Conservation (phyloP, 2,329 filamentous ascomycete species). For the Aspergillus hiratsukae region DNA sequence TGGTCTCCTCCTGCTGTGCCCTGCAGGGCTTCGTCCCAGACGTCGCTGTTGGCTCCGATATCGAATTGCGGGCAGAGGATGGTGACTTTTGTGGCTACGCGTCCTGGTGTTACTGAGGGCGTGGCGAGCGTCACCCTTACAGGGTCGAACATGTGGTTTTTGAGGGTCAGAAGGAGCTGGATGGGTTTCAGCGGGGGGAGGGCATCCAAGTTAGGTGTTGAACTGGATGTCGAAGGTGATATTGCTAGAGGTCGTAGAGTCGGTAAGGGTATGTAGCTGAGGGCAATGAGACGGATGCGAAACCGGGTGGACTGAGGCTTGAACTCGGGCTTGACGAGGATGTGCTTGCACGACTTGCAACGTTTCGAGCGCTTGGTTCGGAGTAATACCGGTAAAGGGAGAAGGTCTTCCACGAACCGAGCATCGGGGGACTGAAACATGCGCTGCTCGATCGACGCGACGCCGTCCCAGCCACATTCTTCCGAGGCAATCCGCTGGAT, state of each 20-base stretch:
- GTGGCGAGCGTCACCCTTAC: constrained; percentile 86
- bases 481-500: constrained; percentile 56
- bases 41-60: constrained; percentile 87
- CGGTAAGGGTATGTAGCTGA: constrained; percentile 81
- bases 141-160: constrained; percentile 89
- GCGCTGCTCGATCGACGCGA: constrained; percentile 53
- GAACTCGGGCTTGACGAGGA: constrained; percentile 87
- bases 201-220: constrained; percentile 40
- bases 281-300: constrained; percentile 85
- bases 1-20: constrained; percentile 33
- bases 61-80: constrained; percentile 93
- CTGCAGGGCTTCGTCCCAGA: constrained; percentile 86
- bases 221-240: constrained; percentile 20
- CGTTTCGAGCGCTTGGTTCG: constrained; percentile 92
- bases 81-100: constrained; percentile 75
- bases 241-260: constrained; percentile 55
- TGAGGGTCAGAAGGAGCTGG: constrained; percentile 85
- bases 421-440: constrained; percentile 47
- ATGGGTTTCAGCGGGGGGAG: constrained; percentile 50
- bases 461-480: constrained; percentile 58
- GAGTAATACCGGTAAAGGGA: constrained; percentile 76
- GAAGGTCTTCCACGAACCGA: constrained; percentile 68
- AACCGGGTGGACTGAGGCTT: constrained; percentile 87
- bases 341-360: constrained; percentile 87
- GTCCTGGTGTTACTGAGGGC: constrained; percentile 71